Evolutionary conservation across 2,329 filamentous ascomycete genomes (phyloP).

Genomic region (Harringtonia lauricola): DNA sequence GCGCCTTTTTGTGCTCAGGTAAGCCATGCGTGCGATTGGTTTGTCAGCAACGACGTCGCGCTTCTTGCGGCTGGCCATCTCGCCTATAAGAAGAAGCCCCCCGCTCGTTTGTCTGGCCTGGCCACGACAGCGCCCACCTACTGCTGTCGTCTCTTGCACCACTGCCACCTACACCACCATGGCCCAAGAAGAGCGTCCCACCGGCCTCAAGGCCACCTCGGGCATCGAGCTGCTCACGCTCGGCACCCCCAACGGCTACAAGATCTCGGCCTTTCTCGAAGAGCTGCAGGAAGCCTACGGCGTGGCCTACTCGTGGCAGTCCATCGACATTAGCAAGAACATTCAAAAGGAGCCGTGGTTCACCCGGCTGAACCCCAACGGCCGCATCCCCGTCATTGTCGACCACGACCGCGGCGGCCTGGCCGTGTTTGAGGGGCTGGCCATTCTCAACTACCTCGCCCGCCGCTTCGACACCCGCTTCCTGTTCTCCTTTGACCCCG

Average conservation of each 20-base stretch:
- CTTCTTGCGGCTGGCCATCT: too few relatives aligned
- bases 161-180: constrained; percentile 14
- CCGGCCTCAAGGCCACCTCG: constrained; percentile 47
- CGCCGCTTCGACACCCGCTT: constrained; percentile 32
- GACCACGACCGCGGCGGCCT: constrained; percentile 53
- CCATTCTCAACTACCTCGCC: constrained; percentile 45
- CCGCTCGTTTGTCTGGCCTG: too few relatives aligned
- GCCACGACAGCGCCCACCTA: too few relatives aligned
- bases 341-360: constrained; percentile 60
- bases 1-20: too few relatives aligned
- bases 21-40: too few relatives aligned
- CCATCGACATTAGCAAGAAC: constrained; percentile 48
- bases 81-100: too few relatives aligned
- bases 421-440: constrained; percentile 62
- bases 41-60: too few relatives aligned
- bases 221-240: constrained; percentile 56
- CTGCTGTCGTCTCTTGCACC: too few relatives aligned
- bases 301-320: constrained; percentile 45
- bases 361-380: constrained; percentile 51
- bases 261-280: constrained; percentile 50
- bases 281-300: constrained; percentile 57
- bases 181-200: constrained; percentile 28
- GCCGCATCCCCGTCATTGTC: constrained; percentile 53
- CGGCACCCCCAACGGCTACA: constrained; percentile 44
- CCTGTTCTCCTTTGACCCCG: constrained; percentile 15